Evolutionary conservation across 768 basidiomycete genomes (phyloP).

Genomic region (Rhodotorula kratochvilovae): DNA sequence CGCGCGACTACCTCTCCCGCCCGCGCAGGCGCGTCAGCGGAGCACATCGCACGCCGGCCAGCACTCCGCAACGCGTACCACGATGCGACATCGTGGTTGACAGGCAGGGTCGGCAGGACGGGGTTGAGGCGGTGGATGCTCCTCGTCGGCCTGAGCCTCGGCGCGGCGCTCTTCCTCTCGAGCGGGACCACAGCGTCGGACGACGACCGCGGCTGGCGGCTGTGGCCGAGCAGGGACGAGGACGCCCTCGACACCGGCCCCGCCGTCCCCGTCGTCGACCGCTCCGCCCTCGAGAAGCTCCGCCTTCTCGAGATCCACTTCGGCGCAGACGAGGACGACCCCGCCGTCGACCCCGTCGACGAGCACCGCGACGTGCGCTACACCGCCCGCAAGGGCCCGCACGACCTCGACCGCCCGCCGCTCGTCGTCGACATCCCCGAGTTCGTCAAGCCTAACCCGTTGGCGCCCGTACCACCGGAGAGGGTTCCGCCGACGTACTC

Average conservation of each 20-base stretch:
- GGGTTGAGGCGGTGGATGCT: neutral
- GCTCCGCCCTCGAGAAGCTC: constrained; percentile 38
- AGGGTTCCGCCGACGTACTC: constrained; percentile 28
- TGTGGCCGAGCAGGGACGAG: neutral
- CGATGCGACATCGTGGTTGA: neutral
- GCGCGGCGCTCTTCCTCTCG: neutral
- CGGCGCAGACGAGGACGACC: constrained; percentile 31
- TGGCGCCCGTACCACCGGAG: neutral
- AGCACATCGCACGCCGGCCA: too few relatives aligned
- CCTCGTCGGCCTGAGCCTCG: constrained; percentile 1
- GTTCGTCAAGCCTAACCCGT: constrained; percentile 2
- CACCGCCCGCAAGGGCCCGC: neutral
- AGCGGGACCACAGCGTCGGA: neutral
- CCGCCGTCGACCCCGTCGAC: neutral
- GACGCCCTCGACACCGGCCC: neutral
- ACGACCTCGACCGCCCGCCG: constrained; percentile 19
- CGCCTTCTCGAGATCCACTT: constrained; percentile 39
- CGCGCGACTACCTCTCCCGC: neutral
- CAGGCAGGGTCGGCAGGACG: neutral
- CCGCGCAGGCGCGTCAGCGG: neutral
- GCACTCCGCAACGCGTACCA: neutral
- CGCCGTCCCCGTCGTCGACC: constrained; percentile 18
- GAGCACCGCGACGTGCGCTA: constrained; percentile 1
- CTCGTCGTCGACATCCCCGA: constrained; percentile 36
- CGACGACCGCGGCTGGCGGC: too few relatives aligned